Percentiles rank a stretch among this genome's conserved stretches.
phyloP scores from a whole-genome alignment of 139 green algal species.

The Tetradesmus lagerheimii region DNA sequence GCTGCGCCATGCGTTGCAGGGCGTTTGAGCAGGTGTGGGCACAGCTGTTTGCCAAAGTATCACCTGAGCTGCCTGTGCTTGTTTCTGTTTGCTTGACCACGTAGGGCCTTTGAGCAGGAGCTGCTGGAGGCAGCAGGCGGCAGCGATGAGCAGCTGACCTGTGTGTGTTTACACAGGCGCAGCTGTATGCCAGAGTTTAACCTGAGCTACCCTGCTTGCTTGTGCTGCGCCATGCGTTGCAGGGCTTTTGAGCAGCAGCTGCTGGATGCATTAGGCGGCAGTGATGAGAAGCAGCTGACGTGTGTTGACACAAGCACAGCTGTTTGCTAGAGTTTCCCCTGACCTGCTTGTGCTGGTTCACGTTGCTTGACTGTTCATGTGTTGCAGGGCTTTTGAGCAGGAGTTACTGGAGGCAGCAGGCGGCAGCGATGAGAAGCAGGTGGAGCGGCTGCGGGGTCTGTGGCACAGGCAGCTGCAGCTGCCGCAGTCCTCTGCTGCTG shows the following conservation, averaged over 20 bases:
- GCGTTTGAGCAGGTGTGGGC: conserved; percentile 61
- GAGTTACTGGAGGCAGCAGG: conserved; percentile 41
- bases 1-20: conserved; percentile 34
- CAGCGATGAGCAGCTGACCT: conserved; percentile 42
- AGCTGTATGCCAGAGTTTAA: too few relatives aligned
- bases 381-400: conserved; percentile 62
- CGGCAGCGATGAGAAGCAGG: conserved; percentile 52
- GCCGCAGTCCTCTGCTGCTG: conserved; percentile 57
- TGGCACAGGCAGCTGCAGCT: conserved; percentile 76
- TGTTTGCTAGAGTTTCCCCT: background rate
- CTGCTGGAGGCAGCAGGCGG: conserved; percentile 42
- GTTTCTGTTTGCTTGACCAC: too few relatives aligned
- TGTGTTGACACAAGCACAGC: background rate
- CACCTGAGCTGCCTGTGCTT: too few relatives aligned
- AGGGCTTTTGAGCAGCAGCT: conserved; percentile 61
- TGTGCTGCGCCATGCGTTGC: background rate
- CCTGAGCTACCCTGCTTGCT: background rate
- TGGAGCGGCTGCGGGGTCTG: conserved; percentile 71
- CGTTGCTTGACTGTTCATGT: background rate
- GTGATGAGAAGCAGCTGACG: conserved; percentile 41
- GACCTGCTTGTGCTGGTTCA: conserved; percentile 25
- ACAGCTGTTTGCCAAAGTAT: too few relatives aligned
- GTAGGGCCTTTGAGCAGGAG: conserved; percentile 59
- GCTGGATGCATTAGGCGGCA: conserved; percentile 37
- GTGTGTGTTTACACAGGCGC: too few relatives aligned